Base-by-base conservation (phyloP, 2,329 filamentous ascomycete species). In the Westerdykella aurantiaca region DNA sequence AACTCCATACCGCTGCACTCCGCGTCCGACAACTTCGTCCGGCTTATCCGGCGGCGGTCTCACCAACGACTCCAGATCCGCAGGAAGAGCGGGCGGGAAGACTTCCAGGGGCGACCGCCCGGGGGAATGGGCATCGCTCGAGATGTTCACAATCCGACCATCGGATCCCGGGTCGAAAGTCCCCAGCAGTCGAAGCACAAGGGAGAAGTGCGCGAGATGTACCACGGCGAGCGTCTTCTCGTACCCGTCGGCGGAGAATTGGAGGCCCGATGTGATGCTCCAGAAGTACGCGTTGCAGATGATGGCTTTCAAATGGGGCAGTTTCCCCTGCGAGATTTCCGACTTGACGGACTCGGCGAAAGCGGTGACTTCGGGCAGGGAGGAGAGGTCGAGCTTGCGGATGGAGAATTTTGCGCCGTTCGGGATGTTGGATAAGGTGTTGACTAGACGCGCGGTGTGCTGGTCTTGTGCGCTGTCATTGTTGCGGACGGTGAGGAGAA, bases 1-100 rank as follows among this genome's bases (percentile, higher is more conserved):
- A 18, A 64, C 66, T 2, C 61, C 71, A 50, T 75, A 76, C 42
- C 69, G 56, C 42, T 70, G 63, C 25, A 72, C 73, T 3, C 72
- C 72, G 5, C 59, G 55, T 3, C 67, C 71, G 17, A 63, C 48
- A 17, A 64, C 58, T 14, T 73, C 64, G 0, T 42, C 42, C 2
- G 43, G 33, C 1, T 47, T 45, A 45, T 70, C 66, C 3, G 54
- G 43, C 0, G 38, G 22, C 1, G 69, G 68, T 39, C 68, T 63
- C 7, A 68, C 57, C 37, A 73, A 53, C 2, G 57, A 33, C 4
- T 70, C 66, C 2, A 72, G 37, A 38, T 70, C 54, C 1, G 41
- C 31, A 3, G 56, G 56, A 31, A 74, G 57, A 0, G 33, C 44
- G 1, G 70, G 61, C 0, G 60, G 57, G 37, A 64, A 67, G 18